Evolutionary conservation across 805 yeast genomes (phyloP), one percentile per base, ranked within the genome.

Genomic region (Starmerella sp.): DNA sequence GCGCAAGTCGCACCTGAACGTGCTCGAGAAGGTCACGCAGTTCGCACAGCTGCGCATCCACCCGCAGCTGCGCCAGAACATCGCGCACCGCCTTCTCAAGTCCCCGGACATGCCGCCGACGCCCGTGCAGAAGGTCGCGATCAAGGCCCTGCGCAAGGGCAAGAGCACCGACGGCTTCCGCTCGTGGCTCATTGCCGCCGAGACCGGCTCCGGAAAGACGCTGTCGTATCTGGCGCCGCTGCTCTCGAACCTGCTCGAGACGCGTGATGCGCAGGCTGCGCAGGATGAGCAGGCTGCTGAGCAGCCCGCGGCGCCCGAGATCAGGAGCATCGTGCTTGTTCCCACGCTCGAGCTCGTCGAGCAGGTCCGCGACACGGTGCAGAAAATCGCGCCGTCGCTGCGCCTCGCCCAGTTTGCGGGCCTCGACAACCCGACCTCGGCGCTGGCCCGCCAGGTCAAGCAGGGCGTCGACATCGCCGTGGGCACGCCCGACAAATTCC

Each of bases 201-300:
- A 93, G 67, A 91, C 98, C 0, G 98, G 98, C 0, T 84, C 95
- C 0, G 98, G 98, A 8, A 91, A 91, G 66, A 91, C 98, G 0
- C 81, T 95, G 82, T 89, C 97, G 0, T 91, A 90, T 65, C 66
- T 93, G 57, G 80, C 85, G 0, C 90, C 96, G 0, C 59, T 91
- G 37, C 59, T 90, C 39, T 84, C 87, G 48, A 80, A 78, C 59
- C 68, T 90, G 59, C 78, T 80, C 2, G 73, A 67, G 51, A 52
- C 52, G 11, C 74, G 71, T 5, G 64, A 15, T 4, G 14, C 8
- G 30, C 22, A 29, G 34, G 2, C 22, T 11, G 32, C 15, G 30
- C 22, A 29, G 34, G 64, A 15, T 4, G 14, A 1, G 30, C 22
- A 29, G 34, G 2, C 22, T 11, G 32, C 15, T 22, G 22, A 22